Conservation (phyloP, 2,329 filamentous ascomycete species). For the Aspergillus japonicus region DNA sequence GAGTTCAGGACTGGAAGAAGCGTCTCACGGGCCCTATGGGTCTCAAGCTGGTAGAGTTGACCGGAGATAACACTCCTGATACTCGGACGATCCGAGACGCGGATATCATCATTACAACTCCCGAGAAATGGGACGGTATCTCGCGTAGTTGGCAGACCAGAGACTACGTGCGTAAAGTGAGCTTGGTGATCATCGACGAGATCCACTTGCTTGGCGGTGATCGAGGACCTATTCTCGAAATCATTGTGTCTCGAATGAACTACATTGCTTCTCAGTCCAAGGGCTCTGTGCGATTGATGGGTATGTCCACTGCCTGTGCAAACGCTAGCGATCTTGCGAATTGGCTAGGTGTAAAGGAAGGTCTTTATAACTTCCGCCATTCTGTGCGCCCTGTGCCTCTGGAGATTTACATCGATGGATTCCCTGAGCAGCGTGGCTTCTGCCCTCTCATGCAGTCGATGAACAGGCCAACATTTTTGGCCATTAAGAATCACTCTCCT, state of each 20-base stretch:
- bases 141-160: slow-evolving; percentile 98
- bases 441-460: slow-evolving; percentile 98
- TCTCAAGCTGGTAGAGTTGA: slow-evolving; percentile 88
- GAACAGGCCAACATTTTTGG: slow-evolving; percentile 95
- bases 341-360: slow-evolving; percentile 95
- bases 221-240: slow-evolving; percentile 94
- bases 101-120: slow-evolving; percentile 96
- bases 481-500: slow-evolving; percentile 94
- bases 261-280: slow-evolving; percentile 96
- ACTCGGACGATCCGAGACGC: slow-evolving; percentile 93
- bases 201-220: slow-evolving; percentile 97
- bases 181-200: slow-evolving; percentile 96
- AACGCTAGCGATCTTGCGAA: slow-evolving; percentile 93
- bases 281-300: slow-evolving; percentile 80
- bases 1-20: slow-evolving; percentile 90
- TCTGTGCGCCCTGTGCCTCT: slow-evolving; percentile 94
- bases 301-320: slow-evolving; percentile 99
- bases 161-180: slow-evolving; percentile 92
- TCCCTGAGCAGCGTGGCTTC: slow-evolving; percentile 91
- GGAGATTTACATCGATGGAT: slow-evolving; percentile 96
- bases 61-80: slow-evolving; percentile 96
- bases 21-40: slow-evolving; percentile 80
- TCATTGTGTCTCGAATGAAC: slow-evolving; percentile 92
- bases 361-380: slow-evolving; percentile 94
- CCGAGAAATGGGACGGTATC: slow-evolving; percentile 99